Percentiles rank a stretch among this genome's conserved stretches.
Evolutionary conservation across 2,329 filamentous ascomycete genomes (phyloP).

Genomic region (Xenoacremonium recifei): DNA sequence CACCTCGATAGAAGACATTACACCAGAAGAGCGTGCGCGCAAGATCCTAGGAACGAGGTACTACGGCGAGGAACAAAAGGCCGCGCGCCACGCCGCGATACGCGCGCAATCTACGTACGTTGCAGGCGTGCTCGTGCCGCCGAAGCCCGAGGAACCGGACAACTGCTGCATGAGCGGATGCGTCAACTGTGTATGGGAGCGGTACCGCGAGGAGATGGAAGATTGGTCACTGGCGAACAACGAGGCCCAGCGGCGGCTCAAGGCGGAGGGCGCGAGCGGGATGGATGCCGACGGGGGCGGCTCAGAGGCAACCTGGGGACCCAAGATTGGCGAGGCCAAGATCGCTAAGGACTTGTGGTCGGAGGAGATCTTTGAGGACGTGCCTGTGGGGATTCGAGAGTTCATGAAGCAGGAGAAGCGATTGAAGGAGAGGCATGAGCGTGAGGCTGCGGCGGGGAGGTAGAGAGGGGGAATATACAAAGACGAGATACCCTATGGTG

Average conservation of each 20-base stretch:
- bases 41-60: slow-evolving; percentile 82
- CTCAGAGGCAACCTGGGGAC: slow-evolving; percentile 65
- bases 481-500: not conserved
- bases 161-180: slow-evolving; percentile 99
- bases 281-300: slow-evolving; percentile 83
- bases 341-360: slow-evolving; percentile 55
- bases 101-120: slow-evolving; percentile 61
- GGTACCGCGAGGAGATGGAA: slow-evolving; percentile 87
- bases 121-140: slow-evolving; percentile 80
- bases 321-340: slow-evolving; percentile 36
- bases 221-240: slow-evolving; percentile 71
- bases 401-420: slow-evolving; percentile 98
- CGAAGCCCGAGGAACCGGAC: slow-evolving; percentile 83
- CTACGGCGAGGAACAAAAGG: slow-evolving; percentile 69
- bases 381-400: slow-evolving; percentile 90
- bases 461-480: slow-evolving; percentile 16
- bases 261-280: slow-evolving; percentile 41
- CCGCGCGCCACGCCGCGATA: slow-evolving; percentile 57
- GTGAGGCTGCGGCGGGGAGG: slow-evolving; percentile 50
- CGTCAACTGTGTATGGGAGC: slow-evolving; percentile 96
- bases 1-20: slow-evolving; percentile 6
- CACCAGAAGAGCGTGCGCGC: slow-evolving; percentile 50
- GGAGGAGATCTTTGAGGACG: slow-evolving; percentile 70
- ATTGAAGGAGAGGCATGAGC: slow-evolving; percentile 71
- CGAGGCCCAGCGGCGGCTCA: slow-evolving; percentile 59